These are phyloP conservation scores for Coriaria nepalensis DNA, from an alignment of 306 rosid species.

Conservation along the genomic window DNA sequence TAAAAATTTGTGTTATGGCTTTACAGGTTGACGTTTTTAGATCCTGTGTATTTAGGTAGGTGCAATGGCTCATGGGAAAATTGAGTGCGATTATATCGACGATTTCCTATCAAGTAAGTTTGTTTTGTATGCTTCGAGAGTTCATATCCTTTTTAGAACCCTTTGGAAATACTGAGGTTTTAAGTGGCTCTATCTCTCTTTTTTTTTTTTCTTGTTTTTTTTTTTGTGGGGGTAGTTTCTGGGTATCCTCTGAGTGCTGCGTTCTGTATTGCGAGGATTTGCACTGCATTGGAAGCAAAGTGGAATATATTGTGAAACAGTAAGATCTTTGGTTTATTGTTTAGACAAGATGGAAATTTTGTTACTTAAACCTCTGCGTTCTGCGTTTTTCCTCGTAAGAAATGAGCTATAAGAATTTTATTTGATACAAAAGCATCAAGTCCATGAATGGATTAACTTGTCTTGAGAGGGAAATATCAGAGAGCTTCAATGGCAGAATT, in stretches of 20 bases:
- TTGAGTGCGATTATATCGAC: constrained; percentile 59
- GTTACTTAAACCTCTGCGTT: too few relatives aligned
- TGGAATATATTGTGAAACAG: constrained; percentile 43
- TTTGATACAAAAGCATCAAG: too few relatives aligned
- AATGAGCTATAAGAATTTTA: too few relatives aligned
- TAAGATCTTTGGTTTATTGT: too few relatives aligned
- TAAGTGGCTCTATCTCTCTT: too few relatives aligned
- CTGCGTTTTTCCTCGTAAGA: too few relatives aligned
- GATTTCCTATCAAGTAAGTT: constrained; percentile 66
- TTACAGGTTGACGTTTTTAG: neutral
- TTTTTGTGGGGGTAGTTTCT: constrained; percentile 61
- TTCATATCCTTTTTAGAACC: neutral
- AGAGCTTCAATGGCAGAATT: too few relatives aligned
- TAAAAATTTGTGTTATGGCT: neutral
- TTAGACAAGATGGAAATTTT: too few relatives aligned
- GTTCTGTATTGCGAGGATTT: constrained; percentile 45
- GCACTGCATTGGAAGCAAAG: constrained; percentile 34
- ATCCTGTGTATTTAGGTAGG: constrained; percentile 43
- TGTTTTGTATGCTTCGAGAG: neutral
- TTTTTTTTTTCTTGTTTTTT: neutral
- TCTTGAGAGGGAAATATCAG: too few relatives aligned
- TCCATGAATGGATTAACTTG: too few relatives aligned
- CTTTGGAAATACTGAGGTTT: neutral
- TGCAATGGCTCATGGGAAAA: constrained; percentile 83
- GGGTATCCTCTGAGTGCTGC: constrained; percentile 66